Percentiles rank a stretch among this genome's conserved stretches.
Evolutionary conservation across 352 stramenopile species (phyloP).

Genomic region (Aphanomyces euteiches): DNA sequence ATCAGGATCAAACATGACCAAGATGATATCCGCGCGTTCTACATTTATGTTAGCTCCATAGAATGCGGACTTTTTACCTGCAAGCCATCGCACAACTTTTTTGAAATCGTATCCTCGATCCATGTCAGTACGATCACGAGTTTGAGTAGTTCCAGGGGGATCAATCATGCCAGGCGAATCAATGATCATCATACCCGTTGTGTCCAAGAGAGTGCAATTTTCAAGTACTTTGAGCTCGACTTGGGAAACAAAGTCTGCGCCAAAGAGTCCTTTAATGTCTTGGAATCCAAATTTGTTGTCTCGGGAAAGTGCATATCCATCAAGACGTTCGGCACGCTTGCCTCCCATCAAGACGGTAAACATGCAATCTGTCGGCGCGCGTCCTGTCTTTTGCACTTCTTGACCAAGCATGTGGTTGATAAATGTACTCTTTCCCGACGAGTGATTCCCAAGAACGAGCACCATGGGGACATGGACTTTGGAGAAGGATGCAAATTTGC

Average conservation of each 20-base stretch:
- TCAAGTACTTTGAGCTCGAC: constrained; percentile 81
- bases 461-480: constrained; percentile 80
- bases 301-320: constrained; percentile 65
- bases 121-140: constrained; percentile 51
- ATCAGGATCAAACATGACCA: constrained; percentile 88
- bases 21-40: constrained; percentile 78
- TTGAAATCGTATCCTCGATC: constrained; percentile 86
- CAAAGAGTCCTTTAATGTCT: constrained; percentile 76
- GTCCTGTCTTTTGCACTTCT: constrained; percentile 74
- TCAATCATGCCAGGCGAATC: constrained; percentile 87
- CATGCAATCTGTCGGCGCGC: constrained; percentile 75
- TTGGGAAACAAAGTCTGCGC: constrained; percentile 76
- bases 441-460: constrained; percentile 81
- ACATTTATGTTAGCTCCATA: neutral
- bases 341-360: constrained; percentile 79
- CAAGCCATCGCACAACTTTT: constrained; percentile 82
- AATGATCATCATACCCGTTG: constrained; percentile 79
- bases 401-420: constrained; percentile 86
- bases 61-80: constrained; percentile 25
- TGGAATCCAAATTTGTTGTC: constrained; percentile 75
- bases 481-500: constrained; percentile 76
- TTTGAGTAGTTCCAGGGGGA: constrained; percentile 50
- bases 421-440: constrained; percentile 81
- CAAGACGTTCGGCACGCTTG: constrained; percentile 61
- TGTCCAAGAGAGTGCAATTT: constrained; percentile 60